Base-by-base conservation (phyloP, 164 flowering plant species). In the Echeveria elegans region DNA sequence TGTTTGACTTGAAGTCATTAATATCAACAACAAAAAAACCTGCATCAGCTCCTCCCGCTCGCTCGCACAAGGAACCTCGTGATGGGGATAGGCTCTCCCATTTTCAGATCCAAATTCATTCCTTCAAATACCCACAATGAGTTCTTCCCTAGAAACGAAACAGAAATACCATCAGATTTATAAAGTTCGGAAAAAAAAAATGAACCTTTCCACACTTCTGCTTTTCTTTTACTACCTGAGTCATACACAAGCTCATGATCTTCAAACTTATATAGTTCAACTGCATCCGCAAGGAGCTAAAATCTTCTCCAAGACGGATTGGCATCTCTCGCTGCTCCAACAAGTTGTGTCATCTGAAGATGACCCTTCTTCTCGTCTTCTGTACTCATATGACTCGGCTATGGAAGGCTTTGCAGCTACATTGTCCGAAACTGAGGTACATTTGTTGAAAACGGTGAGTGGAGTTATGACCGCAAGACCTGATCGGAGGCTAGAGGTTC, bases 381-480 rank as follows among this genome's bases (percentile, higher is more conserved):
- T 89, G 23, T 89, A 89, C 74, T 88, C 97, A 5, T 91, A 91
- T 69, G 64, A 47, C 40, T 77, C 88, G 14, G 84, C 90, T 60
- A 83, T 91, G 77, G 90, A 86, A 73, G 97, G 97, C n/a, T 91
- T 91, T 50, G 86, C 97, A 1, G 97, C 96, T 41, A 80, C 69
- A n/a, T 77, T 91, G 10, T 72, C 82, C 7, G 84, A 83, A 50
- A 1, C 40, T 2, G 92, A 88, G 75, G 41, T 79, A n/a, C 60
- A 64, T 34, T 63, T 56, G 15, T 23, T 90, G 70, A 63, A 69
- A 50, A 76, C 34, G 40, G 68, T 75, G 72, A 78, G 58, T 23
- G 83, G 82, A 63, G 97, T 90, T 26, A 52, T 90, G 14, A 82
- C 92, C 0, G 59, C 85, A 23, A 79, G 85, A 38, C 90, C 83